Percentiles rank a stretch among this genome's conserved stretches.
phyloP scores from a whole-genome alignment of 1,139 yeast species.

The Geotrichum candidum region DNA sequence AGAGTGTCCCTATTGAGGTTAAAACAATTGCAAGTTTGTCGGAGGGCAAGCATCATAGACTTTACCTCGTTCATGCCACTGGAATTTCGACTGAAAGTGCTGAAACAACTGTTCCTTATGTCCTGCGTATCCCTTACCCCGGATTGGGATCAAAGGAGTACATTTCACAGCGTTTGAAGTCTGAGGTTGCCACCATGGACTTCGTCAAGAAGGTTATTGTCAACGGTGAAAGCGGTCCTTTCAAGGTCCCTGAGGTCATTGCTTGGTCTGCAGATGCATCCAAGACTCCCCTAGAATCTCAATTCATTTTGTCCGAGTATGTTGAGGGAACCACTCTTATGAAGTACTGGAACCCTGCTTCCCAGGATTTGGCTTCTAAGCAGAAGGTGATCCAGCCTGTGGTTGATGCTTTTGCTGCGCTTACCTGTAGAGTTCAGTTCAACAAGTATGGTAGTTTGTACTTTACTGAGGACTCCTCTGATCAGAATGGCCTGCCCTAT shows the following conservation, averaged over 20 bases:
- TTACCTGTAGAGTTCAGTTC: slow-evolving; percentile 43
- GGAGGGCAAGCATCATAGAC: slow-evolving; percentile 90
- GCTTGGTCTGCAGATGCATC: slow-evolving; percentile 58
- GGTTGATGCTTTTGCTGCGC: slow-evolving; percentile 31
- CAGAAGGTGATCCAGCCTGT: slow-evolving; percentile 35
- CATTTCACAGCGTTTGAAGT: slow-evolving; percentile 60
- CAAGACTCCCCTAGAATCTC: slow-evolving; percentile 58
- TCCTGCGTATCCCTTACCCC: slow-evolving; percentile 75
- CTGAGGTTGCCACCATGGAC: slow-evolving; percentile 93
- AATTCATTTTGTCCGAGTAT: slow-evolving; percentile 75
- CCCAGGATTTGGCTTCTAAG: slow-evolving; percentile 44
- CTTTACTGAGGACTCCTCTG: slow-evolving; percentile 54
- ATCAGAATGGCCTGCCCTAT: slow-evolving; percentile 47
- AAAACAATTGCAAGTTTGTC: slow-evolving; percentile 77
- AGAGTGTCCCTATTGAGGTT: slow-evolving; percentile 40
- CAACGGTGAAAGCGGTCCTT: slow-evolving; percentile 34
- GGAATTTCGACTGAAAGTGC: slow-evolving; percentile 13
- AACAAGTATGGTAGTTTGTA: slow-evolving; percentile 76
- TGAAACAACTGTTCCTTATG: slow-evolving; percentile 36
- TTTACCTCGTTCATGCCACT: slow-evolving; percentile 50
- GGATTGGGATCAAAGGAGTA: slow-evolving; percentile 54
- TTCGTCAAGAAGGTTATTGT: slow-evolving; percentile 47
- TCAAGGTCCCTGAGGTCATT: slow-evolving; percentile 59
- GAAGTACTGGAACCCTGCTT: slow-evolving; percentile 86
- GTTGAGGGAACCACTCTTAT: slow-evolving; percentile 75